Conservation (phyloP, 2,329 filamentous ascomycete species). For the Plenodomus biglobosus region DNA sequence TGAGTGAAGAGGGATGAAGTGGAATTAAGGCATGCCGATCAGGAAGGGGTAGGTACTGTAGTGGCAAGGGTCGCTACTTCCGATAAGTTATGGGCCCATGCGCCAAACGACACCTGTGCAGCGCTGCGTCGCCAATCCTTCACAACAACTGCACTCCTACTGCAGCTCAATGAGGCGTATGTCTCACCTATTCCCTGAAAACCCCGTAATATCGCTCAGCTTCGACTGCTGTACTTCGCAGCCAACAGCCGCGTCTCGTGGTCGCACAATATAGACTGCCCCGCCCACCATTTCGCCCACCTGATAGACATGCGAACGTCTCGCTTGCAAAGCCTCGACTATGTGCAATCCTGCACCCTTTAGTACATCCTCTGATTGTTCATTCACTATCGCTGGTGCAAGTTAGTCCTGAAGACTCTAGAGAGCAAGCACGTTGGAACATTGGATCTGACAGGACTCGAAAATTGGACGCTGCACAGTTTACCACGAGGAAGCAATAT, state of each 20-base stretch:
- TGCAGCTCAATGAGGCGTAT: slow-evolving; percentile 10
- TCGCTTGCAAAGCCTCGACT: slow-evolving; percentile 2
- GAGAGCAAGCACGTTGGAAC: no score
- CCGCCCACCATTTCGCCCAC: no score
- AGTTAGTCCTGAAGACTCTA: no score
- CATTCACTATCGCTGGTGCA: no score
- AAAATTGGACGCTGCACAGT: no score
- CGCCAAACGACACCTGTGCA: slow-evolving; percentile 9
- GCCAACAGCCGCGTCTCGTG: neutral
- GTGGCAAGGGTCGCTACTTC: neutral
- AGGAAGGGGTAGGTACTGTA: slow-evolving; percentile 10
- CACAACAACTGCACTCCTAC: slow-evolving; percentile 16
- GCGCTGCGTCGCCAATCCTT: slow-evolving; percentile 25
- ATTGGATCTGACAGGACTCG: no score
- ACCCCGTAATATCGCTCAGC: neutral
- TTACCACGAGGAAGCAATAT: neutral
- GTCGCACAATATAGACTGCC: no score
- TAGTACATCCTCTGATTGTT: no score
- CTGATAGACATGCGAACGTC: no score
- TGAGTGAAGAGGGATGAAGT: slow-evolving; percentile 16
- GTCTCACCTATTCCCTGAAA: neutral
- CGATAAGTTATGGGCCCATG: slow-evolving; percentile 12
- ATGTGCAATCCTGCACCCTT: slow-evolving; percentile 4
- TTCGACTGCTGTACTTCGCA: neutral
- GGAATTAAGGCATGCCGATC: slow-evolving; percentile 26